A percentile compares a stretch with the other conserved stretches of the same genome.
Evolutionary conservation across 73 alveolate genomes (phyloP).

Genomic region (Paramecium caudatum): DNA sequence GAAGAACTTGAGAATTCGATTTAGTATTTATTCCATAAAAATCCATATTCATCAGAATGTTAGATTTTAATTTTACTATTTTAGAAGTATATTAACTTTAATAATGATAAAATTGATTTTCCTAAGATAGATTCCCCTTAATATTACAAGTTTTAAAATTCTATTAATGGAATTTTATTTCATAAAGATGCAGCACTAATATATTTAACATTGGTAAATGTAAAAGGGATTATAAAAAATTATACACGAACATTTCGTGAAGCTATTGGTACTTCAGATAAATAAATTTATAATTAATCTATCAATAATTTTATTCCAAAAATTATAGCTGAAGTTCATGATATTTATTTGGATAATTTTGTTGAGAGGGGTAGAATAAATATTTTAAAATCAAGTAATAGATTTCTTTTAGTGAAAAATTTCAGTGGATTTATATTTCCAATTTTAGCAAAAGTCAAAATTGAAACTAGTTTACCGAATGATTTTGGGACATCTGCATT

Average conservation of each 20-base stretch:
- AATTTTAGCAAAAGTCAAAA: background rate
- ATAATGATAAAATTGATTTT: background rate
- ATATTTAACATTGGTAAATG: background rate
- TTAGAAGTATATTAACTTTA: slow-evolving; percentile 22
- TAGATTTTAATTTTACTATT: background rate
- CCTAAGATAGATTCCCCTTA: background rate
- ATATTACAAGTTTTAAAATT: background rate
- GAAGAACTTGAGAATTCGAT: background rate
- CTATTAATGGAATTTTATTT: background rate
- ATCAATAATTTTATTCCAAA: slow-evolving; percentile 25
- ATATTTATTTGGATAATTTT: slow-evolving; percentile 9
- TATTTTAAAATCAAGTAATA: slow-evolving; percentile 2
- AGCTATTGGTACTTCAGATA: background rate
- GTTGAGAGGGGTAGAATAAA: slow-evolving; percentile 59
- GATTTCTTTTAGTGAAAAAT: slow-evolving; percentile 11
- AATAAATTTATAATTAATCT: background rate
- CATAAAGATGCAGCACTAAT: background rate
- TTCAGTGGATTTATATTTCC: background rate
- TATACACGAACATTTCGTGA: background rate
- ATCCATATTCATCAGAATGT: slow-evolving; percentile 40
- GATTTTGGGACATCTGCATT: slow-evolving; percentile 62
- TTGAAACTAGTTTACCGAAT: background rate
- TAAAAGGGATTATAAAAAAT: slow-evolving; percentile 23
- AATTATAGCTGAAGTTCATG: slow-evolving; percentile 53
- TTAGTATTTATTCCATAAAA: background rate